phyloP scores from a whole-genome alignment of 257 asterid genomes.

The Solanum stenotomum region DNA sequence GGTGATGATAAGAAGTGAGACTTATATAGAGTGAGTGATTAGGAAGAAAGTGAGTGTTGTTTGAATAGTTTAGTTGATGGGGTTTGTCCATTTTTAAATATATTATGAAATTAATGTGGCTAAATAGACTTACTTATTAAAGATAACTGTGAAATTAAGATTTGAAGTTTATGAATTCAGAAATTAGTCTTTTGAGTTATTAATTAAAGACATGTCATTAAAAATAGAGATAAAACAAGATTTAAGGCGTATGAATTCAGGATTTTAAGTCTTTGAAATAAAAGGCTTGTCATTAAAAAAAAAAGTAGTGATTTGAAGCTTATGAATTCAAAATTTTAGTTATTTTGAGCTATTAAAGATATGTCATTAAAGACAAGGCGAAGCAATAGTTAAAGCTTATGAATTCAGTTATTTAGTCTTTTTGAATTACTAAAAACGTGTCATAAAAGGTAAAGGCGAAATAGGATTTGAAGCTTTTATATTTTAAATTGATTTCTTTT shows the following conservation, averaged over 20 bases:
- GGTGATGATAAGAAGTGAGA: background rate
- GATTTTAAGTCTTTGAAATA: too few species aligned
- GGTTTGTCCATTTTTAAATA: background rate
- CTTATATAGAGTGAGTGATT: background rate
- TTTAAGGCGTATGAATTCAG: background rate
- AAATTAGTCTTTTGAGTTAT: background rate
- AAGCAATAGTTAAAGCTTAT: background rate
- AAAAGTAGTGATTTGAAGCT: rapidly evolving
- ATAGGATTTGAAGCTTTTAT: background rate
- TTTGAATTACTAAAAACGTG: background rate
- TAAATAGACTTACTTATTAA: background rate
- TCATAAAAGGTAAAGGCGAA: background rate
- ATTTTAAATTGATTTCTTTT: background rate
- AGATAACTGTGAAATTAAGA: background rate
- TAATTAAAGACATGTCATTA: background rate
- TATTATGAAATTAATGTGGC: background rate
- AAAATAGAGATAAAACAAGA: too few species aligned
- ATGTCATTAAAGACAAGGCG: too few species aligned
- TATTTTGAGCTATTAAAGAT: background rate
- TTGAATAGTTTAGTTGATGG: background rate
- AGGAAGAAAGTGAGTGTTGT: background rate
- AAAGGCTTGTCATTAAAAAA: rapidly evolving
- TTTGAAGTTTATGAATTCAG: too few species aligned
- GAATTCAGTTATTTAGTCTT: background rate
- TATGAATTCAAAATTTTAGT: background rate